Conservation (phyloP, 2,329 filamentous ascomycete species). For the Fusarium tanahbumbuense region DNA sequence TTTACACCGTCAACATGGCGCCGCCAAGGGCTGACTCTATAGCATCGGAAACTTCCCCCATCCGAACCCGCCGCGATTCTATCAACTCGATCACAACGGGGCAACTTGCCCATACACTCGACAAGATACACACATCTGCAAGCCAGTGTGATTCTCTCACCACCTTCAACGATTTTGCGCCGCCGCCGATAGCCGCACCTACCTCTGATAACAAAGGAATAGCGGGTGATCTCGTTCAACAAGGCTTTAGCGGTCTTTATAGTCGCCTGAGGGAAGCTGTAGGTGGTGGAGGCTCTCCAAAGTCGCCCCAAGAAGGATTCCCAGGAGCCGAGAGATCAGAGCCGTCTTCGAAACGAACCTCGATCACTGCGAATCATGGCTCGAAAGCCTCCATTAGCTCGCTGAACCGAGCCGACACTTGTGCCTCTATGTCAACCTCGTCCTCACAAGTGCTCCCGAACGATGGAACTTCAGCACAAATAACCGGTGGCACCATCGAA, state of each 20-base stretch:
- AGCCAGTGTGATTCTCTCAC: conserved; percentile 86
- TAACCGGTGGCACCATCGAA: conserved; percentile 52
- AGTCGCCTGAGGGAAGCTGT: conserved; percentile 85
- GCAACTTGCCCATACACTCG: conserved; percentile 79
- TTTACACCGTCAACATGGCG: conserved; percentile 36
- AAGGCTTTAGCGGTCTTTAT: conserved; percentile 90
- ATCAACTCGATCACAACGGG: conserved; percentile 67
- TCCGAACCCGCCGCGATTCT: conserved; percentile 54
- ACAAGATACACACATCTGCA: conserved; percentile 90
- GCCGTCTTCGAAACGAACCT: conserved; percentile 55
- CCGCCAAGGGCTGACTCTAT: conserved; percentile 48
- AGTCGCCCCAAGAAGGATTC: conserved; percentile 50
- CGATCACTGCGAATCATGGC: conserved; percentile 54
- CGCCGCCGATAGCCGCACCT: conserved; percentile 70
- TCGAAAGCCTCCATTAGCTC: conserved; percentile 57
- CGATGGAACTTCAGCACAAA: conserved; percentile 54
- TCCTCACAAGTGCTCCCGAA: conserved; percentile 48
- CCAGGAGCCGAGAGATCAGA: conserved; percentile 48
- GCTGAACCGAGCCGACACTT: conserved; percentile 56
- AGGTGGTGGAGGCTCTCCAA: conserved; percentile 69
- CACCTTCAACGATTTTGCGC: conserved; percentile 92
- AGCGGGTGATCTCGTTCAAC: conserved; percentile 79
- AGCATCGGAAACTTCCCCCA: conserved; percentile 48
- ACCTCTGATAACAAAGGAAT: conserved; percentile 75
- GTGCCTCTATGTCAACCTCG: conserved; percentile 46